Evolutionary conservation across 768 basidiomycete species (phyloP).

Genomic region (Naematelia aurantialba): DNA sequence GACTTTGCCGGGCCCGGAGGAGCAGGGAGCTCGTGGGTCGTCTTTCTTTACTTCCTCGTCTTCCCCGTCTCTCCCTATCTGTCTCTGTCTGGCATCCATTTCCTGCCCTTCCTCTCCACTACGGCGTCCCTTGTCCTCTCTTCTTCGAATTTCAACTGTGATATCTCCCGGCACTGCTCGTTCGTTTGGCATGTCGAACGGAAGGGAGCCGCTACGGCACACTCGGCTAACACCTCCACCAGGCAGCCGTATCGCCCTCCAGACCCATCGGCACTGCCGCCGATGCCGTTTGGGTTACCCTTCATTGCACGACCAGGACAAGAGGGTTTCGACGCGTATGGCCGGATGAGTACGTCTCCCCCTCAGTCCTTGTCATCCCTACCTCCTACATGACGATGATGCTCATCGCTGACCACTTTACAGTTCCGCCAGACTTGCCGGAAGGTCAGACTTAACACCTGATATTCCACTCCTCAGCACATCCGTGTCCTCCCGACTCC

Average conservation of each 20-base stretch:
- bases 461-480: neutral
- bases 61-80: neutral
- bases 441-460: constrained; percentile 24
- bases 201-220: too few relatives aligned
- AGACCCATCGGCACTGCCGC: constrained; percentile 36
- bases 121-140: neutral
- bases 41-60: neutral
- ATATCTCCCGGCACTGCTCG: neutral
- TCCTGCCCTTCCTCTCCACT: neutral
- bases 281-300: constrained; percentile 43
- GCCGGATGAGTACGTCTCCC: constrained; percentile 35
- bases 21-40: constrained; percentile 30
- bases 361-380: neutral
- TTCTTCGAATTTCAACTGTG: too few relatives aligned
- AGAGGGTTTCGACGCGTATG: constrained; percentile 45
- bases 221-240: constrained; percentile 1
- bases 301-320: constrained; percentile 46
- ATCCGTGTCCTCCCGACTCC: too few relatives aligned
- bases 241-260: constrained; percentile 46
- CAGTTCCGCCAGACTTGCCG: constrained; percentile 42
- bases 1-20: constrained; percentile 48
- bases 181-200: too few relatives aligned
- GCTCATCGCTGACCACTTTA: neutral
- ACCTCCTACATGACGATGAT: too few relatives aligned
- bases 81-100: too few relatives aligned